These are phyloP conservation scores for Kingdonia uniflora DNA, from an alignment of 164 flowering plant species.

Conservation along the genomic window DNA sequence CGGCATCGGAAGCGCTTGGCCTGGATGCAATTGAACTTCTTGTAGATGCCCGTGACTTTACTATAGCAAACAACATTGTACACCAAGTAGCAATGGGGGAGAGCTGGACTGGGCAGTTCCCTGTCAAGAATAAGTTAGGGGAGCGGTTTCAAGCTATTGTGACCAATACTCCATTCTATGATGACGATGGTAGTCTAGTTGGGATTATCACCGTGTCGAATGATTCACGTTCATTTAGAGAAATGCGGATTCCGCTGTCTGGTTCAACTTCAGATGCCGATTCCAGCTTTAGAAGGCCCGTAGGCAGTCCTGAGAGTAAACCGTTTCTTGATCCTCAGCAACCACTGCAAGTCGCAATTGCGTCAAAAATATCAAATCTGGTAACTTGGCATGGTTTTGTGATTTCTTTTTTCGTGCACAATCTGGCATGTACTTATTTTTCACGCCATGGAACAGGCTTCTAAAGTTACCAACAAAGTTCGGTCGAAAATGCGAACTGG, in stretches of 20 bases:
- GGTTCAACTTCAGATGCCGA: constrained; percentile 22
- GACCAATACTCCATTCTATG: constrained; percentile 79
- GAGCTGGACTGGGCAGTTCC: constrained; percentile 83
- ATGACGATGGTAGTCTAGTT: constrained; percentile 63
- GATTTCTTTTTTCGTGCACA: neutral
- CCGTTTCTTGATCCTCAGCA: constrained; percentile 69
- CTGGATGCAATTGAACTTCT: constrained; percentile 50
- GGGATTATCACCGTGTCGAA: constrained; percentile 76
- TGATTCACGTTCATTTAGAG: constrained; percentile 53
- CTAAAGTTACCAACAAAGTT: constrained; percentile 77
- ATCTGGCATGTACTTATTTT: constrained; percentile 17
- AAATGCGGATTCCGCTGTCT: constrained; percentile 17
- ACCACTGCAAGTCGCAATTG: constrained; percentile 76
- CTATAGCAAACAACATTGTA: constrained; percentile 34
- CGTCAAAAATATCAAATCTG: constrained; percentile 81
- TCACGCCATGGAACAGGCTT: constrained; percentile 36
- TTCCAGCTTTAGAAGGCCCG: constrained; percentile 28
- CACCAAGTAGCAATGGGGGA: constrained; percentile 48
- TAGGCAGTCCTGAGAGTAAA: constrained; percentile 28
- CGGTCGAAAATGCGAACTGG: constrained; percentile 46
- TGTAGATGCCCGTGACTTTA: constrained; percentile 37
- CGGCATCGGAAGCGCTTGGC: constrained; percentile 77
- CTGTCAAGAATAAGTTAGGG: constrained; percentile 64
- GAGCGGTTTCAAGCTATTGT: constrained; percentile 39
- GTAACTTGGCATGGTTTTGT: constrained; percentile 28